phyloP scores from a whole-genome alignment of 768 basidiomycete species.

The Tephrocybe sp. region DNA sequence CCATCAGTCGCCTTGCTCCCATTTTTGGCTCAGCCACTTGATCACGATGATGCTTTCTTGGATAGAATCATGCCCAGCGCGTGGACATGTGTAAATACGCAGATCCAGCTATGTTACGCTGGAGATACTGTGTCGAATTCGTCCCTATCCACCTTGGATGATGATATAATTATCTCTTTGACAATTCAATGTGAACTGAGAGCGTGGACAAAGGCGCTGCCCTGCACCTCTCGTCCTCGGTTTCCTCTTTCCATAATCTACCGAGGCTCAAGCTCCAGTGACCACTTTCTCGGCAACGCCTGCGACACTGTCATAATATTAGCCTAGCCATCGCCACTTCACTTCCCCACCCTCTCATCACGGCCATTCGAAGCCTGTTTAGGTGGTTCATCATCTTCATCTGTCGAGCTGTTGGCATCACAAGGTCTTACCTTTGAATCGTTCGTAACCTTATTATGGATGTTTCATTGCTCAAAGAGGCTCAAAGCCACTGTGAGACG shows the following conservation, averaged over 20 bases:
- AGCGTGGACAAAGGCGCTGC: too few relatives aligned
- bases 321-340: background rate
- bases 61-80: too few relatives aligned
- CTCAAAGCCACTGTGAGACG: background rate
- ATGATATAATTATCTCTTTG: background rate
- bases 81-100: background rate
- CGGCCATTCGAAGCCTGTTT: background rate
- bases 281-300: too few relatives aligned
- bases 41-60: too few relatives aligned
- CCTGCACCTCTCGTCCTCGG: too few relatives aligned
- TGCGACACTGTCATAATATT: background rate
- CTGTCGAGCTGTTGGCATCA: background rate
- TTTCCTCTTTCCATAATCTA: too few relatives aligned
- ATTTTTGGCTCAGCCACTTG: background rate
- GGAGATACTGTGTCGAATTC: background rate
- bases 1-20: constrained; percentile 2
- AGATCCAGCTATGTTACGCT: background rate
- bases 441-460: background rate
- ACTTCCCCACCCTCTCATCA: constrained; percentile 9
- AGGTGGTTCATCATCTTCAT: background rate
- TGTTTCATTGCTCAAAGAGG: background rate
- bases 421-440: background rate
- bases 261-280: too few relatives aligned
- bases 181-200: background rate
- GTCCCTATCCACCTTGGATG: background rate